A percentile compares a stretch with the other conserved stretches of the same genome.
Evolutionary conservation across 2,329 filamentous ascomycete genomes (phyloP).

Genomic region (Aschersonia sp.): DNA sequence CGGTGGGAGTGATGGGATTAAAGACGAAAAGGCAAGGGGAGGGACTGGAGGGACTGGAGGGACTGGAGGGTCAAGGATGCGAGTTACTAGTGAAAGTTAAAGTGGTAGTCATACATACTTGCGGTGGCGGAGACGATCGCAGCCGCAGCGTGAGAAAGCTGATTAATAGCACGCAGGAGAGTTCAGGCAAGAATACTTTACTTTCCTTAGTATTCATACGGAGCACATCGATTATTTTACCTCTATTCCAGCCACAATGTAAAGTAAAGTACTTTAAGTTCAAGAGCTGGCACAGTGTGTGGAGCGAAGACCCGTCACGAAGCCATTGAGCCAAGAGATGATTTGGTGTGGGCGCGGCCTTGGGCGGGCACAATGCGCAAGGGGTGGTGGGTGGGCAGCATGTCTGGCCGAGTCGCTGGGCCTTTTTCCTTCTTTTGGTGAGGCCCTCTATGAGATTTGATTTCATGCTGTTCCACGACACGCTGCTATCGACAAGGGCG

Average conservation of each 20-base stretch:
- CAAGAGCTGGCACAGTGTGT: background rate
- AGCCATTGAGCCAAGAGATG: background rate
- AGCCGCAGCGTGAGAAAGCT: no score
- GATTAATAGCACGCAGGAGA: background rate
- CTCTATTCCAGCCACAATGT: background rate
- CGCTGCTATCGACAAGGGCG: background rate
- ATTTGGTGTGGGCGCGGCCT: background rate
- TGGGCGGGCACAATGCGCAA: slow-evolving; percentile 3
- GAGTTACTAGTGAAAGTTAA: background rate
- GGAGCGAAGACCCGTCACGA: slow-evolving; percentile 3
- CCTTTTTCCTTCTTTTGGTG: background rate
- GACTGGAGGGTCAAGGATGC: background rate
- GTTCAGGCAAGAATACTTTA: slow-evolving; percentile 1
- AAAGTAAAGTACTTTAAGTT: no score
- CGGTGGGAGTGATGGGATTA: slow-evolving; percentile 1
- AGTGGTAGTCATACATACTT: background rate
- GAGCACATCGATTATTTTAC: slow-evolving; percentile 3
- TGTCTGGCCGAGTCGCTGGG: slow-evolving; percentile 2
- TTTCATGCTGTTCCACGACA: background rate
- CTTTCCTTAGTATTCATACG: no score
- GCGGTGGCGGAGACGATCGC: no score
- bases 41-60: background rate
- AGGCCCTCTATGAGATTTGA: slow-evolving; percentile 1
- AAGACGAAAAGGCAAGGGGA: background rate
- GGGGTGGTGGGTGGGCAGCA: background rate